A percentile compares a stretch with the other conserved stretches of the same genome.
Evolutionary conservation across 2,329 filamentous ascomycete genomes (phyloP).

Genomic region (Colletotrichum zoysiae): DNA sequence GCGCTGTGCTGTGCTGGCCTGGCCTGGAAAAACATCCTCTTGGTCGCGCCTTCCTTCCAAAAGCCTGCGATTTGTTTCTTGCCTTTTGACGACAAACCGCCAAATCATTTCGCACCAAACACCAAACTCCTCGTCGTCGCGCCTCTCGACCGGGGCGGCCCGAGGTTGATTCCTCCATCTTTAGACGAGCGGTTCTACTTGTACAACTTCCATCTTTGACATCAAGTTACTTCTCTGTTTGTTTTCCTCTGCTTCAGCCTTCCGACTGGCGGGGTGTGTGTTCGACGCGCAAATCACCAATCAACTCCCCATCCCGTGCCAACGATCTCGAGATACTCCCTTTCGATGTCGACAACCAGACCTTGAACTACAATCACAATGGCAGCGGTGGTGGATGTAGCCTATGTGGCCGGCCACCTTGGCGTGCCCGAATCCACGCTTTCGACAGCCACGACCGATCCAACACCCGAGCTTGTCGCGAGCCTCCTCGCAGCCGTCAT

Average conservation of each 20-base stretch:
- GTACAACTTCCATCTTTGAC: background rate
- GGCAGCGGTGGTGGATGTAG: slow-evolving; percentile 71
- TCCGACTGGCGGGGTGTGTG: slow-evolving; percentile 13
- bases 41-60: slow-evolving; percentile 33
- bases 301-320: background rate
- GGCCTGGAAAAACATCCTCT: slow-evolving; percentile 32
- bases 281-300: slow-evolving; percentile 27
- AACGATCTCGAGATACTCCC: background rate
- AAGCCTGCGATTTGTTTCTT: slow-evolving; percentile 28
- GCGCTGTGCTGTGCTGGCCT: background rate
- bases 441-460: slow-evolving; percentile 71
- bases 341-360: slow-evolving; percentile 34
- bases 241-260: background rate
- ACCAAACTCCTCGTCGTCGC: slow-evolving; percentile 7
- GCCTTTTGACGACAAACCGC: slow-evolving; percentile 21
- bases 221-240: background rate
- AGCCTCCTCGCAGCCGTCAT: slow-evolving; percentile 81
- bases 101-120: background rate
- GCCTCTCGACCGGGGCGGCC: background rate
- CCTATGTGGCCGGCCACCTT: slow-evolving; percentile 80
- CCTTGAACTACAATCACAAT: slow-evolving; percentile 47
- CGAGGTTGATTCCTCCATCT: background rate
- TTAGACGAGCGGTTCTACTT: background rate
- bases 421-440: slow-evolving; percentile 75
- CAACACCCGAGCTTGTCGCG: slow-evolving; percentile 83